Conservation (phyloP, 331 rosid species). For the Rhamnella rubrinervis region DNA sequence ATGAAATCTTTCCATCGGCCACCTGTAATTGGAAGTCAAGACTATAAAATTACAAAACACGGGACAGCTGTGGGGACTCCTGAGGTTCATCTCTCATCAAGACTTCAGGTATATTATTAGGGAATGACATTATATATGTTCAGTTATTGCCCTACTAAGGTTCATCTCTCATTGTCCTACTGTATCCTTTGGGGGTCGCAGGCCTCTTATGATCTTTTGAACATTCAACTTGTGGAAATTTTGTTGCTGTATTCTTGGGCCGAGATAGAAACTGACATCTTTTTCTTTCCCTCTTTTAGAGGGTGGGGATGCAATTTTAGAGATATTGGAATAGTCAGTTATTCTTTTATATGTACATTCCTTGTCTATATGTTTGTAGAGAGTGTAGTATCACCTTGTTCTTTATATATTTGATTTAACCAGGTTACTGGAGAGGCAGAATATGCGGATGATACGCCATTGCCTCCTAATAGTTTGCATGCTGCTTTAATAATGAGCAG, state of each 20-base stretch:
- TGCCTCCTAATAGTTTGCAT: slow-evolving; percentile 78
- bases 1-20: slow-evolving; percentile 74
- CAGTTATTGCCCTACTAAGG: too few species aligned
- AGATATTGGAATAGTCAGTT: too few species aligned
- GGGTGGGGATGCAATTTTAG: too few species aligned
- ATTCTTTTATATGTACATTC: too few species aligned
- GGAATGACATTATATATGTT: neutral
- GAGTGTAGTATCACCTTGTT: slow-evolving; percentile 12
- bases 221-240: too few species aligned
- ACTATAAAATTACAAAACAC: slow-evolving; percentile 71
- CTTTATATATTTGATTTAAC: slow-evolving; percentile 25
- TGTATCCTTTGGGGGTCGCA: neutral
- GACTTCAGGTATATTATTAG: slow-evolving; percentile 62
- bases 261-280: too few species aligned
- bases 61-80: slow-evolving; percentile 94
- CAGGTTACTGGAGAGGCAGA: slow-evolving; percentile 96
- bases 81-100: slow-evolving; percentile 90
- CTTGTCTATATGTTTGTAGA: too few species aligned
- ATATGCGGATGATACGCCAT: slow-evolving; percentile 71
- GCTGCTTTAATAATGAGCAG: slow-evolving; percentile 83
- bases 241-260: too few species aligned
- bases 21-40: slow-evolving; percentile 68
- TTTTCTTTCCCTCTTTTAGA: too few species aligned
- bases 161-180: too few species aligned
- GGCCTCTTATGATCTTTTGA: too few species aligned